Base-by-base conservation (phyloP, 1,139 yeast species). In the Lodderomyces pseudojiufengensis region DNA sequence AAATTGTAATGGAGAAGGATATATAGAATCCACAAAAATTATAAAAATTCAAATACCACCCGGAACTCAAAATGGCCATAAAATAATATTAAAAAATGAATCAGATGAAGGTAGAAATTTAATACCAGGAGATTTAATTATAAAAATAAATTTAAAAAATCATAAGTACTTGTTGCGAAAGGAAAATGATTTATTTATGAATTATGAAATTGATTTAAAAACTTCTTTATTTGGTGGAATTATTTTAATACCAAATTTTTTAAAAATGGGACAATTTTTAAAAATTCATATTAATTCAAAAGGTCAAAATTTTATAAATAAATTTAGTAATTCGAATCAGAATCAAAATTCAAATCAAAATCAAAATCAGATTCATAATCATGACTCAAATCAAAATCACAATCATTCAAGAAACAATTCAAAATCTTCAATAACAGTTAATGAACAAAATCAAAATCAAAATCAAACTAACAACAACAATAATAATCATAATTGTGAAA, bases 51-150 rank as follows among this genome's bases (percentile, higher is more conserved):
- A 60, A 15, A 63, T 78, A 2, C 62, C 68, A 18, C 78, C 80
- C 3, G 87, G 87, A 1, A 61, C 75, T 25, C 54, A 55, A 31
- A 54, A 70, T 35, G 79, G 80, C 1, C 77, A 76, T 42, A 59
- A 63, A 35, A 68, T 80, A 15, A 58, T 76, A 1, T 54, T 80
- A 13, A 63, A 68, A 15, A 76, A 79, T 3, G 81, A 76, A 45
- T 84, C 80, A 0, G 88, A 82, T 47, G 84, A 80, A 51, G 82
- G 80, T 0, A 58, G 72, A 24, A 67, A 70, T 43, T 60, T 77
- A 2, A 58, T 72, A 1, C 84, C 88, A 0, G 90, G 90, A 3
- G 85, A 82, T 52, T 80, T 82, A 7, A 59, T 80, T 2, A 72
- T 82, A 4, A 63, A 61, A 32, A 44, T 69, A 29, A 53, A 56